Percentiles rank a stretch among this genome's conserved stretches.
Evolutionary conservation across 176 grass and related monocot species (phyloP).

Genomic region (Alopecurus myosuroides): DNA sequence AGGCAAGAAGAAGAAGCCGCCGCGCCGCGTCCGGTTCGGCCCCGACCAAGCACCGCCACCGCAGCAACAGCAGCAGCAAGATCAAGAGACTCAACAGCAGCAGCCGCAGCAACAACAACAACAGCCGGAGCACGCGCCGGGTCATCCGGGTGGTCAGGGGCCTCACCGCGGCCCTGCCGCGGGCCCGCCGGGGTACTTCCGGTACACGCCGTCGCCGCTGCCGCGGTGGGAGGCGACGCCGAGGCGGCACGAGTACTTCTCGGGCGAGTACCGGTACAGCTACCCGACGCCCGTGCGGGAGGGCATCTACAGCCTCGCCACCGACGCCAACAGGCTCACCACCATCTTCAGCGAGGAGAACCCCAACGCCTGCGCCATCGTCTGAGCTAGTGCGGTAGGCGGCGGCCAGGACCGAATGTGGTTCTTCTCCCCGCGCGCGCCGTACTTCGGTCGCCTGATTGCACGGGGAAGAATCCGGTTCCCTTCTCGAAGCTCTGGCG

Average conservation of each 20-base stretch:
- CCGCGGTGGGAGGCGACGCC: constrained; percentile 73
- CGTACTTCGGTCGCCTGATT: constrained; percentile 3
- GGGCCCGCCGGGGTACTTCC: constrained; percentile 20
- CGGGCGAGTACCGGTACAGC: constrained; percentile 75
- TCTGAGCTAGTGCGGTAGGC: constrained; percentile 23
- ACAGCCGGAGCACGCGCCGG: not conserved
- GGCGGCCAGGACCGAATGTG: constrained; percentile 7
- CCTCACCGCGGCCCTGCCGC: not conserved
- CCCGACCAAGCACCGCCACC: not conserved
- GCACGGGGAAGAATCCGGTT: constrained; percentile 42
- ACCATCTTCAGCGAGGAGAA: constrained; percentile 99
- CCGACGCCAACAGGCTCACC: constrained; percentile 82
- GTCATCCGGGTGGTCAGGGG: not conserved
- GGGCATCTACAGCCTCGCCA: constrained; percentile 93
- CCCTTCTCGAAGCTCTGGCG: constrained; percentile 7
- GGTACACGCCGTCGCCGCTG: constrained; percentile 80
- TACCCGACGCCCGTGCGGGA: constrained; percentile 95
- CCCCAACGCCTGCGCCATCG: constrained; percentile 87
- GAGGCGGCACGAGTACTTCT: constrained; percentile 78
- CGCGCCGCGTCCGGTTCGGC: constrained; percentile 41
- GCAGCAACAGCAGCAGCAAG: not conserved
- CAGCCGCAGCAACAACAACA: not conserved
- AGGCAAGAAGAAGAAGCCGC: constrained; percentile 40
- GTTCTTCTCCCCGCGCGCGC: not conserved
- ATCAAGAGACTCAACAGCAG: not conserved